These are phyloP conservation scores for Wallacemonas collosoma DNA, from an alignment of 208 protist species.

Conservation along the genomic window DNA sequence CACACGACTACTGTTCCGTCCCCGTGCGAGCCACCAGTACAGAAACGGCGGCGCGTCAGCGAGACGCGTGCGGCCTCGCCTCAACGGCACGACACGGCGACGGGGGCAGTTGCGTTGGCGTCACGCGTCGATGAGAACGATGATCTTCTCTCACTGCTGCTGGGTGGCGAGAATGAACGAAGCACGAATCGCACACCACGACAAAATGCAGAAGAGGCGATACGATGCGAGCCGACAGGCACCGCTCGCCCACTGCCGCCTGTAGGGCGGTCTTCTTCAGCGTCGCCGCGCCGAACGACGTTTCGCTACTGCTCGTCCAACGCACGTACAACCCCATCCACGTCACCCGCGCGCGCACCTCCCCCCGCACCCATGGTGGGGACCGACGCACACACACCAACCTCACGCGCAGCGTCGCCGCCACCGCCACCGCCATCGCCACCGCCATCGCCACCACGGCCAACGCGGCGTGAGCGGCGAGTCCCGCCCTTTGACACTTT, in stretches of 20 bases:
- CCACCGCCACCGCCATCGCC: neutral
- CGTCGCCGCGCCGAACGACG: constrained; percentile 36
- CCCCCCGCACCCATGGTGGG: no score
- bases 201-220: neutral
- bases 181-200: neutral
- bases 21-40: no score
- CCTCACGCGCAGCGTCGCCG: neutral
- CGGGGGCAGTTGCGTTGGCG: constrained; percentile 6
- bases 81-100: no score
- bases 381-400: no score
- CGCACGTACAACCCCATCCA: neutral
- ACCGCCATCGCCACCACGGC: neutral
- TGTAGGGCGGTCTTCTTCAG: no score
- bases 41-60: no score
- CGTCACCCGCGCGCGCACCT: neutral
- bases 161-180: constrained; percentile 13
- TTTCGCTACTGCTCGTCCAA: constrained; percentile 29
- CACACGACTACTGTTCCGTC: no score
- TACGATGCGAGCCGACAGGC: no score
- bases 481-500: constrained; percentile 6
- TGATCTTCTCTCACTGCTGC: constrained; percentile 30
- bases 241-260: no score
- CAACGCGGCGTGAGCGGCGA: neutral
- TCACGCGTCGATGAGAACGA: constrained; percentile 39
- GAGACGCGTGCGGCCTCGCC: no score